These are phyloP conservation scores for Ophiorrhiza pumila DNA, from an alignment of 257 asterid genomes.

Conservation along the genomic window DNA sequence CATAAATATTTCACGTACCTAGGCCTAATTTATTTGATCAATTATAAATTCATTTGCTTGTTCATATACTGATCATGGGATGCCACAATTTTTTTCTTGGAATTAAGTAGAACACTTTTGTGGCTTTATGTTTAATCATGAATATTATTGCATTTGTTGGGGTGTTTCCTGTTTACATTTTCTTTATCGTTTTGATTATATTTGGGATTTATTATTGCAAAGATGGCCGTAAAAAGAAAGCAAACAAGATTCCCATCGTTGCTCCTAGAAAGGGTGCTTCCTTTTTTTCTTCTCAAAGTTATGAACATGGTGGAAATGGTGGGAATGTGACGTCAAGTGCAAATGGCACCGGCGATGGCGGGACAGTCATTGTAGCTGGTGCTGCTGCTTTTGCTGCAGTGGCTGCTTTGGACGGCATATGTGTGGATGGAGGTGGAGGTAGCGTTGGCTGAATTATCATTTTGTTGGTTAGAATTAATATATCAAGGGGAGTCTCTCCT, in stretches of 20 bases:
- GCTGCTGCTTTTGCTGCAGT: conserved; percentile 19
- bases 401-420: conserved; percentile 5
- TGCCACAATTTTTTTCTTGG: not conserved
- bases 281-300: not conserved
- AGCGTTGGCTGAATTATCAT: too few species aligned
- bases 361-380: conserved; percentile 15
- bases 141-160: not conserved
- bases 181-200: not conserved
- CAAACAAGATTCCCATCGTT: not conserved
- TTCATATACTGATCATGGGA: not conserved
- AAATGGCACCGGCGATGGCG: conserved; percentile 10
- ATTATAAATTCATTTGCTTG: not conserved
- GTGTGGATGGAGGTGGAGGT: conserved; percentile 11
- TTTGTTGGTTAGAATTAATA: too few species aligned
- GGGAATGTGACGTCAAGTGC: not conserved
- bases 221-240: not conserved
- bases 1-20: too few species aligned
- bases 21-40: too few species aligned
- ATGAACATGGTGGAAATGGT: conserved; percentile 28
- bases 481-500: too few species aligned
- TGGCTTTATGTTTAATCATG: not conserved
- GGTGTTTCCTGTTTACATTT: not conserved
- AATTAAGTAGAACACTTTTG: not conserved
- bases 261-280: not conserved
- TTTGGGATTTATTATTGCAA: not conserved